These are phyloP conservation scores for Elsinoe fawcettii DNA, from an alignment of 2,329 filamentous ascomycete species.

Conservation along the genomic window DNA sequence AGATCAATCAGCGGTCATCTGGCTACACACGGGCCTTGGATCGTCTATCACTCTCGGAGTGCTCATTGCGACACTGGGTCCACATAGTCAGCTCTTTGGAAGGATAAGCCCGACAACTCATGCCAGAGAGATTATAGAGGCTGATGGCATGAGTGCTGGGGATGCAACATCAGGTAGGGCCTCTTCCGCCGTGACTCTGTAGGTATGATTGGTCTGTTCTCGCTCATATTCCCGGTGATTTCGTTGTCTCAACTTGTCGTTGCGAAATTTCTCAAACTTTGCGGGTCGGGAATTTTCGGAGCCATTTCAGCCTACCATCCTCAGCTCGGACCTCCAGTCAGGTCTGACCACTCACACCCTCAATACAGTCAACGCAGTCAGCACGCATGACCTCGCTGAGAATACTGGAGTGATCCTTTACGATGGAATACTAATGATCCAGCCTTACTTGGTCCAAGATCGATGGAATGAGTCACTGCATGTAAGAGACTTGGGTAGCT, in stretches of 20 bases:
- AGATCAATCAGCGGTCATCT: not conserved
- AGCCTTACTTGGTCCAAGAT: not conserved
- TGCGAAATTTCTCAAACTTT: slow-evolving; percentile 1
- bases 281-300: slow-evolving; percentile 6
- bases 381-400: not conserved
- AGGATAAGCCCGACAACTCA: too few relatives aligned
- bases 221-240: not conserved
- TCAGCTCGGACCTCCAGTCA: slow-evolving; percentile 7
- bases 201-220: not conserved
- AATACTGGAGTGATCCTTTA: not conserved
- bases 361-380: not conserved
- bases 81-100: too few relatives aligned
- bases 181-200: not conserved
- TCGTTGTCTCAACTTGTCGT: slow-evolving; percentile 5
- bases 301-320: not conserved
- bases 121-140: too few relatives aligned
- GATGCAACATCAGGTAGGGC: not conserved
- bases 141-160: not conserved
- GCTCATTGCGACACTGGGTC: too few relatives aligned
- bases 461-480: not conserved
- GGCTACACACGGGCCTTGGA: not conserved
- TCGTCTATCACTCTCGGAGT: not conserved
- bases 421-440: not conserved
- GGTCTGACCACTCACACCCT: not conserved
- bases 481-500: not conserved